phyloP scores from a whole-genome alignment of 345 rosid species.

The Eucalyptus cloeziana region DNA sequence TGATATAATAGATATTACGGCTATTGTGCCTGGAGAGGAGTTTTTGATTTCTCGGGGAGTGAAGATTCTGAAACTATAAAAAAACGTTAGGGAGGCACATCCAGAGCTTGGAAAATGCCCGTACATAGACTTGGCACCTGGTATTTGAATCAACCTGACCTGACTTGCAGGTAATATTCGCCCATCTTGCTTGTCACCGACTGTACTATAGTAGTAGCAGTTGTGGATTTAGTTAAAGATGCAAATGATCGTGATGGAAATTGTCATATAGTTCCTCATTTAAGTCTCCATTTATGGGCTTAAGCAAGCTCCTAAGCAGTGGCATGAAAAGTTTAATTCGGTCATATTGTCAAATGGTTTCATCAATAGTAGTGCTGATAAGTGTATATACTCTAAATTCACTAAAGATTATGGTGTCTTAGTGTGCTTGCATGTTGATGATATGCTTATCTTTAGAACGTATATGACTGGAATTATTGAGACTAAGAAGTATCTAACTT shows the following conservation, averaged over 20 bases:
- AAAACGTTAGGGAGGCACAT: slow-evolving; percentile 26
- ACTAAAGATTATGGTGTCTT: too few species aligned
- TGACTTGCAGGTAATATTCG: slow-evolving; percentile 29
- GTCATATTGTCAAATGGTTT: too few species aligned
- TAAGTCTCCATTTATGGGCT: too few species aligned
- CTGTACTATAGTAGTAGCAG: neutral
- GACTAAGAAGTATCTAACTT: too few species aligned
- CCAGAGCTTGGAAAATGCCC: slow-evolving; percentile 54
- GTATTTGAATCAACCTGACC: slow-evolving; percentile 69
- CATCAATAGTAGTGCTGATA: too few species aligned
- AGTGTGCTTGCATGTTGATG: too few species aligned
- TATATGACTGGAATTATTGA: too few species aligned
- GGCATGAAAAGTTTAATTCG: too few species aligned
- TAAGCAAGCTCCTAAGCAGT: too few species aligned
- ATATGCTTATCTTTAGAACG: too few species aligned
- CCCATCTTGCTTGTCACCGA: neutral
- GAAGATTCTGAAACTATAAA: slow-evolving; percentile 34
- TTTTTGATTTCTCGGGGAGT: slow-evolving; percentile 38
- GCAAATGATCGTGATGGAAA: neutral
- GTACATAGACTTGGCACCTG: slow-evolving; percentile 32
- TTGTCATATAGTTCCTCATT: neutral
- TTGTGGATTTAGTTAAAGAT: neutral
- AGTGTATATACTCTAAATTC: too few species aligned
- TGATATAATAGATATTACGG: slow-evolving; percentile 44
- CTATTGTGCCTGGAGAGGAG: slow-evolving; percentile 80